A percentile compares a stretch with the other conserved stretches of the same genome.
phyloP scores from a whole-genome alignment of 192 early-diverging fungal genomes.

The Coemansia sp. region DNA sequence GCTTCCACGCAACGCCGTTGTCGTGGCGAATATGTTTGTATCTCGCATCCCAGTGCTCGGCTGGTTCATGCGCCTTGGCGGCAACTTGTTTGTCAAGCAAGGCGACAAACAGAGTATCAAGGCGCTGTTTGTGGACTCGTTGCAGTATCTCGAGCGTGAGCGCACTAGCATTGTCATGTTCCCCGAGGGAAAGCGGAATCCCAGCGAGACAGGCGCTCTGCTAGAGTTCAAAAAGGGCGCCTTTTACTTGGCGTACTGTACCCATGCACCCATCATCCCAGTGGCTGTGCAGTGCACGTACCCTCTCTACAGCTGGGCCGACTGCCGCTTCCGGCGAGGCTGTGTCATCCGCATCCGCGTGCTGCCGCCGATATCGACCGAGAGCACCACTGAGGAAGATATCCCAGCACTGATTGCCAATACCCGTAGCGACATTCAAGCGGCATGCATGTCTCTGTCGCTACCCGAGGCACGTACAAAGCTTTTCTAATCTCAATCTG shows the following conservation, averaged over 20 bases:
- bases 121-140: slow-evolving; percentile 73
- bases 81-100: slow-evolving; percentile 86
- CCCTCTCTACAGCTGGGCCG: slow-evolving; percentile 43
- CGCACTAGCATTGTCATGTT: slow-evolving; percentile 82
- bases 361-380: slow-evolving; percentile 47
- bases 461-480: background rate
- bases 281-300: slow-evolving; percentile 75
- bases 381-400: slow-evolving; percentile 44
- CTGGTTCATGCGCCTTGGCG: slow-evolving; percentile 73
- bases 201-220: slow-evolving; percentile 64
- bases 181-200: slow-evolving; percentile 88
- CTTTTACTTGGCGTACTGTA: slow-evolving; percentile 89
- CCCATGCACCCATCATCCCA: slow-evolving; percentile 81
- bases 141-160: slow-evolving; percentile 68
- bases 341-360: slow-evolving; percentile 47
- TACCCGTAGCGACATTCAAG: slow-evolving; percentile 45
- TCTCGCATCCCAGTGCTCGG: slow-evolving; percentile 72
- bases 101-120: slow-evolving; percentile 75
- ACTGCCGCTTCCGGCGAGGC: slow-evolving; percentile 38
- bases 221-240: slow-evolving; percentile 97
- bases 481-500: background rate
- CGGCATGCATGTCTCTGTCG: slow-evolving; percentile 31
- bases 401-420: slow-evolving; percentile 42
- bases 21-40: slow-evolving; percentile 72
- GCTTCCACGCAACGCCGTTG: slow-evolving; percentile 61